phyloP scores from a whole-genome alignment of 1,139 yeast genomes.

The Geotrichum reessii region DNA sequence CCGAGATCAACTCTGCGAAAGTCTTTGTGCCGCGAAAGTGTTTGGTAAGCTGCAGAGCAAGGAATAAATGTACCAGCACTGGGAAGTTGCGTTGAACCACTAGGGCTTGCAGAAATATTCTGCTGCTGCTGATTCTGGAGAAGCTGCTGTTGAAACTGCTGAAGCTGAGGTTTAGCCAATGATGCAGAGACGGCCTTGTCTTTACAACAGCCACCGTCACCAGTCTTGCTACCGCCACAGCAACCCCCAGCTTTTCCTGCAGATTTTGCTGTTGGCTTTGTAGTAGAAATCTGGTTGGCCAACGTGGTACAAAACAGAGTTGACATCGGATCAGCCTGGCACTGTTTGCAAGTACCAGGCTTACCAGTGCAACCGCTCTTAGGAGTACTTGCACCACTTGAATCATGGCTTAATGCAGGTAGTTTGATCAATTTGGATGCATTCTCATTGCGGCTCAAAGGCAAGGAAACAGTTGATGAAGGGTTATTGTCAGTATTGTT shows the following conservation, averaged over 20 bases:
- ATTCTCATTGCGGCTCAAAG: background rate
- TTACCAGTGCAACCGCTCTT: conserved; percentile 68
- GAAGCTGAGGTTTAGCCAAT: conserved; percentile 12
- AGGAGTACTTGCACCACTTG: conserved; percentile 39
- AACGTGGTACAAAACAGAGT: conserved; percentile 82
- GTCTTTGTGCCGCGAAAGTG: conserved; percentile 72
- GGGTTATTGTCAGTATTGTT: background rate
- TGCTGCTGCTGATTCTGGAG: conserved; percentile 19
- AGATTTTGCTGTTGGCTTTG: conserved; percentile 9
- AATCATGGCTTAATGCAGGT: conserved; percentile 64
- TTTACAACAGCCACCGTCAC: conserved; percentile 21
- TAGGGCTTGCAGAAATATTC: conserved; percentile 31
- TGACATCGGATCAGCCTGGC: conserved; percentile 84
- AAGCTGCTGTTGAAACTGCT: background rate
- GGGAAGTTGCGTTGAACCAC: conserved; percentile 16
- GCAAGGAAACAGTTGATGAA: background rate
- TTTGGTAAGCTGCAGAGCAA: conserved; percentile 82
- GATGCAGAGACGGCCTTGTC: conserved; percentile 5
- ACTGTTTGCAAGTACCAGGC: conserved; percentile 82
- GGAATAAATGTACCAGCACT: conserved; percentile 60
- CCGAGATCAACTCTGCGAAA: conserved; percentile 69
- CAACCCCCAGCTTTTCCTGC: conserved; percentile 12
- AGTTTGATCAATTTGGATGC: conserved; percentile 29
- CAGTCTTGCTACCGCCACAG: conserved; percentile 21
- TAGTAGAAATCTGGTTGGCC: conserved; percentile 42